These are phyloP conservation scores for Candida stauntonica DNA, from an alignment of 805 yeast species.

Conservation along the genomic window DNA sequence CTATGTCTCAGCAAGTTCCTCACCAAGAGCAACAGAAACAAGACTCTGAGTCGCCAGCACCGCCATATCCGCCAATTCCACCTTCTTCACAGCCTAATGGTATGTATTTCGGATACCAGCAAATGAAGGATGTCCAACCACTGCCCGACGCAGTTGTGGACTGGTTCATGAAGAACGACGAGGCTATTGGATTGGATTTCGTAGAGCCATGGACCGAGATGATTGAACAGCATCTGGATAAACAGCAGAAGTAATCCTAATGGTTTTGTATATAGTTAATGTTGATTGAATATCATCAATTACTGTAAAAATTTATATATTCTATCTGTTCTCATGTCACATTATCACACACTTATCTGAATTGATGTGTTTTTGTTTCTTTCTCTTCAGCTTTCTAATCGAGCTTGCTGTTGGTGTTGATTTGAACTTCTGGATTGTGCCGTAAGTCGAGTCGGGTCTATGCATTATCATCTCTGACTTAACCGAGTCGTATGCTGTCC, in stretches of 20 bases:
- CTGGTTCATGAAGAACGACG: conserved; percentile 45
- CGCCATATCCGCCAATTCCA: conserved; percentile 11
- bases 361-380: conserved; percentile 5
- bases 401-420: conserved; percentile 16
- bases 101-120: conserved; percentile 22
- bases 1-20: too few species aligned
- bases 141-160: conserved; percentile 38
- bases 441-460: conserved; percentile 19
- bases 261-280: too few species aligned
- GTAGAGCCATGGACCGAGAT: conserved; percentile 80
- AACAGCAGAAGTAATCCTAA: conserved; percentile 13
- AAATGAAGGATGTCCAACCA: conserved; percentile 20
- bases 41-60: conserved; percentile 2
- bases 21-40: conserved; percentile 2
- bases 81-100: conserved; percentile 8
- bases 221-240: conserved; percentile 56
- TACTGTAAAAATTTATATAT: neutral
- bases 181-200: conserved; percentile 50
- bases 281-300: too few species aligned
- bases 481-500: conserved; percentile 21
- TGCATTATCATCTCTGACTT: conserved; percentile 24
- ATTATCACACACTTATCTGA: conserved; percentile 19
- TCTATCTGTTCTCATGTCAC: conserved; percentile 6
- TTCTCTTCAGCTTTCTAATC: conserved; percentile 10
- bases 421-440: conserved; percentile 19